phyloP scores from a whole-genome alignment of 176 grass and related monocot species.

The Oryza longistaminata region DNA sequence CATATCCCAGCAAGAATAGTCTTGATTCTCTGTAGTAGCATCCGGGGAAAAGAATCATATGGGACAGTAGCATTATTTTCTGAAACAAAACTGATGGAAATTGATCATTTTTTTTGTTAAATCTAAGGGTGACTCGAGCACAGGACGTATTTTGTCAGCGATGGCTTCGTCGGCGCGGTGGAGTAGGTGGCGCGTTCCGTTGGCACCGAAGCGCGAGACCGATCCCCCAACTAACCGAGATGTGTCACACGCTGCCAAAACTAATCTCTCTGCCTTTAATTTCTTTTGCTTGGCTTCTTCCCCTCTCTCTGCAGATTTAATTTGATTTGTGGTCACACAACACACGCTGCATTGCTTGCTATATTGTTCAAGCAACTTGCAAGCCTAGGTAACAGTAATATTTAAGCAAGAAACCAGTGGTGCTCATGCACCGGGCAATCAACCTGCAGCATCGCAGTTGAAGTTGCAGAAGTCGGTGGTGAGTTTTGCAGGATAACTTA shows the following conservation, averaged over 20 bases:
- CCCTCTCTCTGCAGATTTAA: neutral
- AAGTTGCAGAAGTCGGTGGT: neutral
- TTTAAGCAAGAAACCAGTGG: neutral
- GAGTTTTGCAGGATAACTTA: neutral
- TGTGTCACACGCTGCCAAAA: too few species aligned
- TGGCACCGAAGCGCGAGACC: constrained; percentile 29
- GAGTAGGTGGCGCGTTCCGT: constrained; percentile 34
- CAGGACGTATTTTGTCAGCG: neutral
- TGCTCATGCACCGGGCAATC: neutral
- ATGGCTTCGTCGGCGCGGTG: neutral
- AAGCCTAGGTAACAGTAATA: neutral
- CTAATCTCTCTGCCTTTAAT: neutral
- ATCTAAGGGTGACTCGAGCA: neutral
- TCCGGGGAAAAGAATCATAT: too few species aligned
- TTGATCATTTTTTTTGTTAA: too few species aligned
- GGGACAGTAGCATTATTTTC: too few species aligned
- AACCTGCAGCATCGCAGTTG: neutral
- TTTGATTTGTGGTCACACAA: neutral
- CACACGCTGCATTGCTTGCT: neutral
- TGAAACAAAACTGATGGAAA: too few species aligned
- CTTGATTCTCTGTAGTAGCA: neutral
- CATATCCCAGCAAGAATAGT: too few species aligned
- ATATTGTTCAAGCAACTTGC: neutral
- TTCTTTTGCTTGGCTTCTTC: neutral
- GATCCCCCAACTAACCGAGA: constrained; percentile 37